Conservation (phyloP, 768 basidiomycete genomes). For the Auricularia cornea region DNA sequence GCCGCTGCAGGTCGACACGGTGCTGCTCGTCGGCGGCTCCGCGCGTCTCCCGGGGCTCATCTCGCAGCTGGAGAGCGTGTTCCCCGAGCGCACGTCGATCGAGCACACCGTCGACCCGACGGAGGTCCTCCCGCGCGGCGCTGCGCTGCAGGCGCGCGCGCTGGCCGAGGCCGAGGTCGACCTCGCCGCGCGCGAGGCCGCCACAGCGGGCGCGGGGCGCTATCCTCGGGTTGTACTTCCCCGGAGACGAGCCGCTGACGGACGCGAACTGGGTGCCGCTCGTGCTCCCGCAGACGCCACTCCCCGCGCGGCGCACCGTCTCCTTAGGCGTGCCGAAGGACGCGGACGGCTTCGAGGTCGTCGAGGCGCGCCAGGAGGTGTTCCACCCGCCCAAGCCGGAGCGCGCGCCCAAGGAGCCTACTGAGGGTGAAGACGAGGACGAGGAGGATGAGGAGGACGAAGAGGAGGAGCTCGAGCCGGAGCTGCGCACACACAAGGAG, state of each 20-base stretch:
- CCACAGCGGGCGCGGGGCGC: slow-evolving; percentile 48
- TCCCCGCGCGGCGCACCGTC: slow-evolving; percentile 57
- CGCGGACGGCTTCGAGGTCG: slow-evolving; percentile 55
- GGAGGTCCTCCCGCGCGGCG: slow-evolving; percentile 68
- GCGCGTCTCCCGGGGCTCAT: slow-evolving; percentile 69
- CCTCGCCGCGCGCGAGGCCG: slow-evolving; percentile 34
- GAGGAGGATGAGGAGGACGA: slow-evolving; percentile 37
- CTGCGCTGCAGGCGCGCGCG: slow-evolving; percentile 63
- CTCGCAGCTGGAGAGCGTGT: slow-evolving; percentile 39
- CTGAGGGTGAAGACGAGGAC: slow-evolving; percentile 39
- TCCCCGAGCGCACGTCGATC: slow-evolving; percentile 46
- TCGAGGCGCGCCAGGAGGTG: slow-evolving; percentile 62
- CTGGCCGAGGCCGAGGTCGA: slow-evolving; percentile 45
- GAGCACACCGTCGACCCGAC: slow-evolving; percentile 70
- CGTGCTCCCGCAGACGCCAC: slow-evolving; percentile 60
- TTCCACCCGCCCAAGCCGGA: slow-evolving; percentile 31
- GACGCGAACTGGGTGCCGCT: slow-evolving; percentile 50
- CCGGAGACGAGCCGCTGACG: slow-evolving; percentile 31
- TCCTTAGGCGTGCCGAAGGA: slow-evolving; percentile 44
- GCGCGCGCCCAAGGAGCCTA: slow-evolving; percentile 37
- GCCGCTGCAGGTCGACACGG: slow-evolving; percentile 62
- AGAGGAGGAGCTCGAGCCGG: slow-evolving; percentile 49
- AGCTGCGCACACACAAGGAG: neutral
- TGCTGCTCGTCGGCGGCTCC: slow-evolving; percentile 73
- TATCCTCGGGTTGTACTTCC: slow-evolving; percentile 64